Conservation (phyloP, 805 yeast genomes). For the Saturnispora serradocipensis region DNA sequence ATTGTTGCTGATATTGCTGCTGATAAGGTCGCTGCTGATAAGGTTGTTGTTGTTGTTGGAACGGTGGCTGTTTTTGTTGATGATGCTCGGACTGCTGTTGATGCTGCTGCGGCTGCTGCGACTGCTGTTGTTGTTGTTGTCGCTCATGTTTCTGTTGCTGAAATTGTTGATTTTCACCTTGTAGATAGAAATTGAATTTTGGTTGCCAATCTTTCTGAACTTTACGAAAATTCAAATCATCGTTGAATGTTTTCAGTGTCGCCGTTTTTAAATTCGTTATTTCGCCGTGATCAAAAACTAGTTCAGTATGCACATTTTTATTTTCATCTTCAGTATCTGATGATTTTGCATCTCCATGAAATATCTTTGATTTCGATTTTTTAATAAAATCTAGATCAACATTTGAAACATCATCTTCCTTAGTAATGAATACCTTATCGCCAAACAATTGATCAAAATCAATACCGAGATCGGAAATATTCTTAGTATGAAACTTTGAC, state of each 20-base stretch:
- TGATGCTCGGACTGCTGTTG: neutral
- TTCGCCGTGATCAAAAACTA: constrained; percentile 1
- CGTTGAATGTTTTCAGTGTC: neutral
- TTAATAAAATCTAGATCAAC: constrained; percentile 1
- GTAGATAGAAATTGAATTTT: constrained; percentile 7
- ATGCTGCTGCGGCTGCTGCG: neutral
- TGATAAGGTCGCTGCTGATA: neutral
- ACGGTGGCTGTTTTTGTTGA: neutral
- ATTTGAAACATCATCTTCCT: constrained; percentile 14
- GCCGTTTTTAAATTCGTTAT: neutral
- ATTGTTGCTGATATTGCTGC: neutral
- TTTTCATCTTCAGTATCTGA: neutral
- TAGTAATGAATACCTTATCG: constrained; percentile 19
- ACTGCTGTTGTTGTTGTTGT: neutral
- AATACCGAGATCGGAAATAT: constrained; percentile 12
- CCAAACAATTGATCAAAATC: constrained; percentile 19
- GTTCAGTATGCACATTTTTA: neutral
- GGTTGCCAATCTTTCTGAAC: constrained; percentile 15
- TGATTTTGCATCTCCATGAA: neutral
- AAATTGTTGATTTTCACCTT: neutral
- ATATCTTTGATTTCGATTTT: neutral
- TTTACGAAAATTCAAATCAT: constrained; percentile 5
- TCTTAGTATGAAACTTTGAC: neutral
- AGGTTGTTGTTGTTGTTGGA: neutral
- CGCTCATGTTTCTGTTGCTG: neutral